These are phyloP conservation scores for Hydnomerulius pinastri DNA, from an alignment of 768 basidiomycete species.

Conservation along the genomic window DNA sequence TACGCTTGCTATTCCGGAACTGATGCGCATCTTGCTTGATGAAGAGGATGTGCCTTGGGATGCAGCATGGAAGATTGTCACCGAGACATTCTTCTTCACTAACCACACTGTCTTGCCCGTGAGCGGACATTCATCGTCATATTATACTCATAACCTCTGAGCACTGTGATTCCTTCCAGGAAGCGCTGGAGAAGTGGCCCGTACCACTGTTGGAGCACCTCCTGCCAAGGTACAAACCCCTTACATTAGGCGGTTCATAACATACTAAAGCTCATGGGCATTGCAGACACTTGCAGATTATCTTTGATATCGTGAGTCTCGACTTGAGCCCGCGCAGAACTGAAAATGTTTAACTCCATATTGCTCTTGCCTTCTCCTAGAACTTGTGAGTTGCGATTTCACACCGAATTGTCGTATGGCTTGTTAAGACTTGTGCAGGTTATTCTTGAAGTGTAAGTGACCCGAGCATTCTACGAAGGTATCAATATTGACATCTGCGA, in stretches of 20 bases:
- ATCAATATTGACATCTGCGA: conserved; percentile 10
- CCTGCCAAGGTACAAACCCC: conserved; percentile 62
- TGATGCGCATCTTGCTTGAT: conserved; percentile 90
- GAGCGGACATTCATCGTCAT: conserved; percentile 25
- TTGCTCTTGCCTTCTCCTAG: conserved; percentile 35
- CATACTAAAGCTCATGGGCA: background rate
- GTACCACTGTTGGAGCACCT: conserved; percentile 84
- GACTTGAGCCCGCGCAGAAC: background rate
- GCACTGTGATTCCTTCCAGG: conserved; percentile 41
- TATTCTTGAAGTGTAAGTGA: conserved; percentile 68
- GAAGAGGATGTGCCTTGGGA: conserved; percentile 89
- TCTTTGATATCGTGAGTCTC: conserved; percentile 80
- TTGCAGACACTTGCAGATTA: conserved; percentile 82
- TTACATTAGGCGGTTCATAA: conserved; percentile 5
- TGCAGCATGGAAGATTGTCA: conserved; percentile 85
- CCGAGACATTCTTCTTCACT: conserved; percentile 92
- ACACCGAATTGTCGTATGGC: background rate
- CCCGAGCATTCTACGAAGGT: background rate
- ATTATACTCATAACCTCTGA: background rate
- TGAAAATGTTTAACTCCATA: conserved; percentile 16
- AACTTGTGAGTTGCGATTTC: conserved; percentile 31
- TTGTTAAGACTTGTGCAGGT: conserved; percentile 10
- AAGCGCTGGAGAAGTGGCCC: conserved; percentile 91
- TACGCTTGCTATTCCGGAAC: conserved; percentile 90
- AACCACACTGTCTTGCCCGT: conserved; percentile 94